Conservation (phyloP, 2,329 filamentous ascomycete genomes). For the Xylaria arbuscula region DNA sequence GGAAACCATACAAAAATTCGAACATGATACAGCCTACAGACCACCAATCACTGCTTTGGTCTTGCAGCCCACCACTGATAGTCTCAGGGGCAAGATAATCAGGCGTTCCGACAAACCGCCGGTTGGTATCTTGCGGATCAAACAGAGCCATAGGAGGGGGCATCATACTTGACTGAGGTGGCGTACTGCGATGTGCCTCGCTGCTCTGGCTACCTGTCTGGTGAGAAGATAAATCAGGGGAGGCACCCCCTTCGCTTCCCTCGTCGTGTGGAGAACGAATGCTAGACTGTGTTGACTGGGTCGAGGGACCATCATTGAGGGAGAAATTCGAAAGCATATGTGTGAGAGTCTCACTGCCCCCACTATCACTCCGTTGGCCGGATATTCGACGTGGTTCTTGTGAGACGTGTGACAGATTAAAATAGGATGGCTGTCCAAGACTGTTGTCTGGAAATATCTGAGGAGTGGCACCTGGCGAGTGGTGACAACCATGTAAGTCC, state of each 20-base stretch:
- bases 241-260: constrained; percentile 76
- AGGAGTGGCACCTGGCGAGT: constrained; percentile 86
- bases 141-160: constrained; percentile 94
- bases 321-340: constrained; percentile 85
- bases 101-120: constrained; percentile 94
- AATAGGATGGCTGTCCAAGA: constrained; percentile 90
- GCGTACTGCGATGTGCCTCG: constrained; percentile 67
- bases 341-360: constrained; percentile 85
- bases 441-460: constrained; percentile 84
- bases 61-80: constrained; percentile 92
- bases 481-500: constrained; percentile 77
- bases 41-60: constrained; percentile 99
- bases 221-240: constrained; percentile 79
- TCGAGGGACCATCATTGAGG: constrained; percentile 66
- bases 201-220: constrained; percentile 58
- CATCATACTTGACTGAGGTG: constrained; percentile 77
- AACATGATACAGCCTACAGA: constrained; percentile 98
- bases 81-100: constrained; percentile 98
- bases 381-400: constrained; percentile 77
- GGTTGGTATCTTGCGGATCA: constrained; percentile 91
- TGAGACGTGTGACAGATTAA: constrained; percentile 72
- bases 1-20: constrained; percentile 92
- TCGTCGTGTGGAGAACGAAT: constrained; percentile 76
- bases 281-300: constrained; percentile 59
- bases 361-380: constrained; percentile 89